A percentile compares a stretch with the other conserved stretches of the same genome.
These are phyloP conservation scores for Debaryomyces hansenii DNA, from an alignment of 805 yeast species.

Conservation along the genomic window DNA sequence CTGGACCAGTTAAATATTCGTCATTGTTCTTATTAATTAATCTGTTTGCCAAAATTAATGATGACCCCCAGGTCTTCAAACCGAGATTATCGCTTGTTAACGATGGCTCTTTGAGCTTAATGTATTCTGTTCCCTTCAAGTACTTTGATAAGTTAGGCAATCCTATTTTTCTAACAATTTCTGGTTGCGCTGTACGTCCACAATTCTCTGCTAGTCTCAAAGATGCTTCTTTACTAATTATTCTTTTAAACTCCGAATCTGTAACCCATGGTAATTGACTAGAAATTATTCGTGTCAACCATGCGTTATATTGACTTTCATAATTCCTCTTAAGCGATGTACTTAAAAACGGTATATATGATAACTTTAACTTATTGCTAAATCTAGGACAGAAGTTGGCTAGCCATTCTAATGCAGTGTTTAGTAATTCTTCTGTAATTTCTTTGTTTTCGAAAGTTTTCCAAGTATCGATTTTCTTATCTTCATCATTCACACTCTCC, in stretches of 20 bases:
- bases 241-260: constrained; percentile 29
- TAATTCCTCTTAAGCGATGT: constrained; percentile 22
- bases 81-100: constrained; percentile 87
- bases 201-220: constrained; percentile 73
- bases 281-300: constrained; percentile 51
- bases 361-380: constrained; percentile 19
- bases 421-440: constrained; percentile 23
- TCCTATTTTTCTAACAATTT: constrained; percentile 58
- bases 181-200: constrained; percentile 83
- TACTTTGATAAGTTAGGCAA: constrained; percentile 35
- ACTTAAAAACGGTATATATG: constrained; percentile 27
- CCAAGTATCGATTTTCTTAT: constrained; percentile 9
- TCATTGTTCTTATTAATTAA: constrained; percentile 28
- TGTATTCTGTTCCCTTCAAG: constrained; percentile 17
- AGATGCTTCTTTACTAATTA: constrained; percentile 57
- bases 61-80: constrained; percentile 94
- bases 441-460: constrained; percentile 32
- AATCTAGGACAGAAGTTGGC: constrained; percentile 29
- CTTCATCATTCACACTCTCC: constrained; percentile 3
- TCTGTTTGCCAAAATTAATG: constrained; percentile 64
- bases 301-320: constrained; percentile 42
- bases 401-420: constrained; percentile 47
- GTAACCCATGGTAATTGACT: constrained; percentile 49
- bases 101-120: constrained; percentile 72
- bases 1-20: constrained; percentile 20